Base-by-base conservation (phyloP, 495 filamentous ascomycete species). In the Chlorociboria aeruginascens region DNA sequence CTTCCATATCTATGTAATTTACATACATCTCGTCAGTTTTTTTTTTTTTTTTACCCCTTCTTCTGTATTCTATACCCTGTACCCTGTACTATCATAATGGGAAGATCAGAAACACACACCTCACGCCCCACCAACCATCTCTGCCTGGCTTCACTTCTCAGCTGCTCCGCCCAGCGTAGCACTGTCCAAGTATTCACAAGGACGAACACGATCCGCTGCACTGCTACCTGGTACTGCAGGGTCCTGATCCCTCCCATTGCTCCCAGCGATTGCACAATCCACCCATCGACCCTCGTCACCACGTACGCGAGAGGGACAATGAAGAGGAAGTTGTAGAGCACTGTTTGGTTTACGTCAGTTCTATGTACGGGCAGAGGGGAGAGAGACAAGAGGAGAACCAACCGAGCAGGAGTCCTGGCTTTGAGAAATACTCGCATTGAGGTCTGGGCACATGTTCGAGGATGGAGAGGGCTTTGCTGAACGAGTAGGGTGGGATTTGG, bases 231-330 rank as follows among this genome's bases (percentile, higher is more conserved):
- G 28, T n/a, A 37, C 16, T n/a, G 41, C 49, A 53, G 43, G 6
- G 20, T 37, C n/a, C n/a, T n/a, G n/a, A n/a, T 32, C 49, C 42
- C 38, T 40, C 54, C 7, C 29, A 46, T 13, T n/a, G n/a, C n/a
- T n/a, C 46, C 43, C 16, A 43, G n/a, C 8, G 3, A 7, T 7
- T 8, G 14, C 17, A 45, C 17, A 11, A 42, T 44, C 13, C 28
- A 28, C 10, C 20, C 25, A 36, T 40, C 45, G 34, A 40, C 25
- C 17, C 39, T 28, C 25, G 45, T 36, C 13, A 32, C 29, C 6
- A 40, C 30, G 17, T 40, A 38, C n/a, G 52, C 10, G 12, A 53
- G 12, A 13, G 47, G 20, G 32, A 54, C 3, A 17, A 6, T 31
- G 35, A 40, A 9, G 46, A 40, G n/a, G 43, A 39, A n/a, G 33